Conservation (phyloP, 257 asterid species). For the Marsdenia floribunda region DNA sequence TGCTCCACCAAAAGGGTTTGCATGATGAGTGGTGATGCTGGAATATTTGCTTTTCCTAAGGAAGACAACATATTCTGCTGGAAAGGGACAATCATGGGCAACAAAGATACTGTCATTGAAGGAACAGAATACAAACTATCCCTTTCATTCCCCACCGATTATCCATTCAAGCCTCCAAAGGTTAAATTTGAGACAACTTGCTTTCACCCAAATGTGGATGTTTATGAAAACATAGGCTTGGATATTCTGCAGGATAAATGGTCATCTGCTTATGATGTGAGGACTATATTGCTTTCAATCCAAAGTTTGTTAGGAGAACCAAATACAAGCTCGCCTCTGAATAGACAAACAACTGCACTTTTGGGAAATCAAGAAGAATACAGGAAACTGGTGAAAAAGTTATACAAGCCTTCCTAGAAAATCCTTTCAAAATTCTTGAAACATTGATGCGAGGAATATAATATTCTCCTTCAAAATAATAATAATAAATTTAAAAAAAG, state of each 20-base stretch:
- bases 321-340: constrained; percentile 85
- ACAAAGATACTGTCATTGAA: constrained; percentile 87
- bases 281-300: constrained; percentile 83
- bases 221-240: constrained; percentile 79
- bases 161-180: constrained; percentile 92
- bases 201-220: constrained; percentile 92
- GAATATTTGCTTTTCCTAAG: constrained; percentile 93
- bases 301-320: constrained; percentile 98
- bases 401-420: constrained; percentile 33
- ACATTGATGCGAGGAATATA: too few species aligned
- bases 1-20: too few species aligned
- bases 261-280: constrained; percentile 96
- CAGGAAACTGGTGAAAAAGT: constrained; percentile 40
- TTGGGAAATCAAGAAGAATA: constrained; percentile 85
- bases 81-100: constrained; percentile 89
- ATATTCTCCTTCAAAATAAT: too few species aligned
- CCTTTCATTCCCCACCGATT: constrained; percentile 65
- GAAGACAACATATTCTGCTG: constrained; percentile 93
- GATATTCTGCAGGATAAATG: constrained; percentile 95
- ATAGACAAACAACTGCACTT: constrained; percentile 76
- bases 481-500: too few species aligned
- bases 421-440: too few species aligned
- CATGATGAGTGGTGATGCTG: constrained; percentile 16
- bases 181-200: constrained; percentile 89
- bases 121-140: constrained; percentile 89